Evolutionary conservation across 345 rosid species (phyloP).

Genomic region (Orychophragmus violaceus): DNA sequence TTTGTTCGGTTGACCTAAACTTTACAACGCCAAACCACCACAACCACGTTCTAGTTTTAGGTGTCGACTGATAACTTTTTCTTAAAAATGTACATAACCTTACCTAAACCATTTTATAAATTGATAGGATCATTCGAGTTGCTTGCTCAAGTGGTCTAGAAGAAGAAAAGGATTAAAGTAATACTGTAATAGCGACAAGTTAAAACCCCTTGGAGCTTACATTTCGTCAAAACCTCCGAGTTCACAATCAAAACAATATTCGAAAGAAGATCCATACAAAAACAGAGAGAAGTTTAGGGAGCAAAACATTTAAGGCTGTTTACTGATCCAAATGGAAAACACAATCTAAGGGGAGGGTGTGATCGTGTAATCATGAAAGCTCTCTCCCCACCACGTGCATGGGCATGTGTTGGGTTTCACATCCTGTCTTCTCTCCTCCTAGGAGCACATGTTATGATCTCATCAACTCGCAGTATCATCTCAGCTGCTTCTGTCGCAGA

Average conservation of each 20-base stretch:
- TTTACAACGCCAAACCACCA: conserved; percentile 26
- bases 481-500: conserved; percentile 98
- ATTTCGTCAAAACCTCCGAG: conserved; percentile 8
- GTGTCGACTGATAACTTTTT: not conserved
- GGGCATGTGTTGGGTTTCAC: conserved; percentile 32
- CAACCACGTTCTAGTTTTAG: conserved; percentile 11
- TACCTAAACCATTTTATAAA: not conserved
- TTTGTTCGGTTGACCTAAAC: conserved; percentile 29
- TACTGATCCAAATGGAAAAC: not conserved
- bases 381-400: not conserved
- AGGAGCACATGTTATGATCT: conserved; percentile 78
- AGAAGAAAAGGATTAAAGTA: not conserved
- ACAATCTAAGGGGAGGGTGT: not conserved
- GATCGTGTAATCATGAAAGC: not conserved
- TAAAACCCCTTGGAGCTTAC: not conserved
- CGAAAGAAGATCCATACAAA: not conserved
- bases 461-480: conserved; percentile 80
- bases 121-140: not conserved
- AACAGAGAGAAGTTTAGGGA: not conserved
- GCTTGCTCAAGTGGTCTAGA: not conserved
- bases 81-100: not conserved
- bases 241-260: not conserved
- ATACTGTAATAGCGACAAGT: not conserved
- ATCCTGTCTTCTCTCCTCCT: conserved; percentile 74
- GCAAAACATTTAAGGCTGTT: not conserved